Evolutionary conservation across 2,329 filamentous ascomycete species (phyloP).

Genomic region (Alternaria infectoria): DNA sequence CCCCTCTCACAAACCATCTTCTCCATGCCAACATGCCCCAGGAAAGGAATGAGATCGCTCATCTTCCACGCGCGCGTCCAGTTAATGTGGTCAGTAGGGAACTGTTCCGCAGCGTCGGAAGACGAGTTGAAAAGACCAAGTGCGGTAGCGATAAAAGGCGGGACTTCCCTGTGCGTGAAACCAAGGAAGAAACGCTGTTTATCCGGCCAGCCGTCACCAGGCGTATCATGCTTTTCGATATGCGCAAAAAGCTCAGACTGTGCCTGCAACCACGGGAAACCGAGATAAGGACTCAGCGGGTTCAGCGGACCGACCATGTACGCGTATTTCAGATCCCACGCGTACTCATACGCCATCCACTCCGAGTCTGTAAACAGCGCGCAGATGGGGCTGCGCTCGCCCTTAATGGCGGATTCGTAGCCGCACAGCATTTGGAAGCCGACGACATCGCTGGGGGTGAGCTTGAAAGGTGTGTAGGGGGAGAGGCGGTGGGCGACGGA

Average conservation of each 20-base stretch:
- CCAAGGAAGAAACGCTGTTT: conserved; percentile 68
- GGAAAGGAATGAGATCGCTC: conserved; percentile 67
- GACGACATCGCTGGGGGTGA: conserved; percentile 66
- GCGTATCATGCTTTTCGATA: conserved; percentile 43
- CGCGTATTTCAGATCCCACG: conserved; percentile 67
- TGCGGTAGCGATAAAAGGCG: conserved; percentile 69
- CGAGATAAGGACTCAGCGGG: conserved; percentile 61
- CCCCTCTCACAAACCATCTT: conserved; percentile 63
- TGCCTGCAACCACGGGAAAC: conserved; percentile 70
- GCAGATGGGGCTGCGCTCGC: conserved; percentile 63
- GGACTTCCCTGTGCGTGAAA: conserved; percentile 72
- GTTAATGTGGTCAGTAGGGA: conserved; percentile 63
- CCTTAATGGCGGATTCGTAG: conserved; percentile 68
- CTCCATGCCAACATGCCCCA: conserved; percentile 71
- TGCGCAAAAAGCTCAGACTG: conserved; percentile 52
- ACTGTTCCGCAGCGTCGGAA: conserved; percentile 67
- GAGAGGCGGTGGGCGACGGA: conserved; percentile 33
- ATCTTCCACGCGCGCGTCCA: conserved; percentile 68
- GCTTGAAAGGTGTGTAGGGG: conserved; percentile 58
- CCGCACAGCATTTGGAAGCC: conserved; percentile 70
- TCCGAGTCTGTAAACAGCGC: conserved; percentile 66
- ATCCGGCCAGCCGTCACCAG: conserved; percentile 47
- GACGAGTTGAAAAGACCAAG: conserved; percentile 73
- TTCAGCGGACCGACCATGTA: conserved; percentile 71
- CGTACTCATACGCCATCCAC: conserved; percentile 69